phyloP scores from a whole-genome alignment of 305 asterid species.

The Rubia tinctorum region DNA sequence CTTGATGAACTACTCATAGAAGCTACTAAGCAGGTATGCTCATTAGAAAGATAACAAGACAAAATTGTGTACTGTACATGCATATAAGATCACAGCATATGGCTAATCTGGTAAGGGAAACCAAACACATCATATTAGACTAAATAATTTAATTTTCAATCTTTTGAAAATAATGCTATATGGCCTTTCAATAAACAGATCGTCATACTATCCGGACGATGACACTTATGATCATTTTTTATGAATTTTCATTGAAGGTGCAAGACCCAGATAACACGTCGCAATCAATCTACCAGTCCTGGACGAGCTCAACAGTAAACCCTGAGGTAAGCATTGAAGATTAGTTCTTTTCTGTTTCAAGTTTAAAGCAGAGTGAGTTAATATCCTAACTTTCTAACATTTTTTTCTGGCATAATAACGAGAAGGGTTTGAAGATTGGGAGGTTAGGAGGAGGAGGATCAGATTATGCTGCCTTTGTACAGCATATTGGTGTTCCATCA shows the following conservation, averaged over 20 bases:
- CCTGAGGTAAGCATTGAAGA: constrained; percentile 36
- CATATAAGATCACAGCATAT: neutral
- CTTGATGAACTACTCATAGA: constrained; percentile 63
- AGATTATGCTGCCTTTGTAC: constrained; percentile 75
- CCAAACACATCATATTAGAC: neutral
- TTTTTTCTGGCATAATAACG: constrained; percentile 10
- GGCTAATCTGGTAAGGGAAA: neutral
- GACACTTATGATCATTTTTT: constrained; percentile 1
- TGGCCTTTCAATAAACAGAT: neutral
- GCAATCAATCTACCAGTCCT: constrained; percentile 77
- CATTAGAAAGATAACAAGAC: constrained; percentile 2
- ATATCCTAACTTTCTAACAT: neutral
- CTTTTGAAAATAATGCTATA: neutral
- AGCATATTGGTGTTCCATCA: constrained; percentile 76
- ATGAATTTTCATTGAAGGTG: constrained; percentile 37
- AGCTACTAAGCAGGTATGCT: constrained; percentile 63
- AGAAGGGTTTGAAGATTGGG: constrained; percentile 45
- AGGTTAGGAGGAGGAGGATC: constrained; percentile 85
- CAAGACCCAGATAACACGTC: constrained; percentile 80
- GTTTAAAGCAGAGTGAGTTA: constrained; percentile 8
- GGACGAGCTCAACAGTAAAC: constrained; percentile 45
- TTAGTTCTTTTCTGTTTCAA: neutral
- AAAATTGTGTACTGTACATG: constrained; percentile 2
- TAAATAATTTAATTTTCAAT: neutral
- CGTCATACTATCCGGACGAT: neutral